Percentiles rank a stretch among this genome's conserved stretches.
These are phyloP conservation scores for Phytophthora hibernalis DNA, from an alignment of 352 stramenopile species.

Conservation along the genomic window DNA sequence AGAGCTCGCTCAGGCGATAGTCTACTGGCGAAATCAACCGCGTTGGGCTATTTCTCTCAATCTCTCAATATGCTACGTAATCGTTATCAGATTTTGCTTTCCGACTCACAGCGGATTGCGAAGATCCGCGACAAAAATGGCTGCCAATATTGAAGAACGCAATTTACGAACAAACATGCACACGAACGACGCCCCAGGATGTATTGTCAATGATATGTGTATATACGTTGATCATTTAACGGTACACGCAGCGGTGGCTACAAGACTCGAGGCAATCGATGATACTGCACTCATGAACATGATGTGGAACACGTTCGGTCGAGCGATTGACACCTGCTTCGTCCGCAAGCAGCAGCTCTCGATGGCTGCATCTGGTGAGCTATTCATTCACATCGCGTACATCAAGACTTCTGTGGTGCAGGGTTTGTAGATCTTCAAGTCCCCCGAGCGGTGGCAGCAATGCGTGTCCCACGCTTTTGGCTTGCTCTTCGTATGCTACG, in stretches of 20 bases:
- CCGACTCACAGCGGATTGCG: slow-evolving; percentile 15
- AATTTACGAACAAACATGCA: slow-evolving; percentile 28
- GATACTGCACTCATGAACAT: neutral
- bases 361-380: too few relatives aligned
- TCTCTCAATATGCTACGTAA: slow-evolving; percentile 15
- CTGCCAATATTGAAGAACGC: slow-evolving; percentile 26
- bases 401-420: slow-evolving; percentile 9
- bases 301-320: neutral
- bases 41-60: slow-evolving; percentile 23
- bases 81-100: slow-evolving; percentile 5
- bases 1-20: slow-evolving; percentile 1
- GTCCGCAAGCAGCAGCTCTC: too few relatives aligned
- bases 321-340: neutral
- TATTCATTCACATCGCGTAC: too few relatives aligned
- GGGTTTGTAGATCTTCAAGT: slow-evolving; percentile 4
- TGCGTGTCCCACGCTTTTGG: slow-evolving; percentile 11
- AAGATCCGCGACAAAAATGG: slow-evolving; percentile 38
- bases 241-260: slow-evolving; percentile 20
- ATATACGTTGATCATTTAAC: slow-evolving; percentile 18
- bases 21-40: slow-evolving; percentile 20
- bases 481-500: slow-evolving; percentile 7
- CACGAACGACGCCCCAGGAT: slow-evolving; percentile 27
- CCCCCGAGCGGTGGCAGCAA: slow-evolving; percentile 2
- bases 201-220: slow-evolving; percentile 24
- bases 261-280: neutral